These are phyloP conservation scores for Colletotrichum caudatum DNA, from an alignment of 2,329 filamentous ascomycete genomes.

Conservation along the genomic window DNA sequence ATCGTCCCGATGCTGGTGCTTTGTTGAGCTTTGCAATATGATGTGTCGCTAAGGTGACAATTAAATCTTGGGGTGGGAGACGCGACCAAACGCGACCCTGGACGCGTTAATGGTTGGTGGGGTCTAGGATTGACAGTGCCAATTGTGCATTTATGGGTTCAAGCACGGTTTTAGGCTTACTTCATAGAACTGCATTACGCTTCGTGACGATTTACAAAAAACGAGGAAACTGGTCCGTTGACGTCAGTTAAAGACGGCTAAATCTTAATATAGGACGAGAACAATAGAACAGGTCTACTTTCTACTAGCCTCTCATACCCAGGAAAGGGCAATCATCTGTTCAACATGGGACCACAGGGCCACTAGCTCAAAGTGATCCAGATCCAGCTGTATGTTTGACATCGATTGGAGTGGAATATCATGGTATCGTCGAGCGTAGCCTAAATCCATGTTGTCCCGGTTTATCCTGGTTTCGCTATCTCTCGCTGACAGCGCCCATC, in stretches of 20 bases:
- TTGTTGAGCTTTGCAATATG: not conserved
- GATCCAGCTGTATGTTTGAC: not conserved
- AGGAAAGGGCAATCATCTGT: not conserved
- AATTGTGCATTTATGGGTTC: fast-evolving
- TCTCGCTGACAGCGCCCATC: constrained; percentile 49
- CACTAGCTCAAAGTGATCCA: not conserved
- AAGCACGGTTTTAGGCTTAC: constrained; percentile 5
- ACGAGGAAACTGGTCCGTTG: not conserved
- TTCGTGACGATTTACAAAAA: not conserved
- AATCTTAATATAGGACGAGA: too few species aligned
- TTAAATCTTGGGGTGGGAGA: constrained; percentile 5
- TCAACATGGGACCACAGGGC: not conserved
- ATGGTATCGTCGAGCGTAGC: not conserved
- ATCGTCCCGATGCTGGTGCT: not conserved
- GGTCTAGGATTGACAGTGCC: constrained; percentile 7
- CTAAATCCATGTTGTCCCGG: not conserved
- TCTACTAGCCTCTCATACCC: too few species aligned
- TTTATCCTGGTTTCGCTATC: constrained; percentile 12
- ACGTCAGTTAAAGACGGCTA: not conserved
- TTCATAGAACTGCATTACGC: not conserved
- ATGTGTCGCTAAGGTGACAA: constrained; percentile 28
- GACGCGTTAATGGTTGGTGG: constrained; percentile 37
- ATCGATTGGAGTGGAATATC: not conserved
- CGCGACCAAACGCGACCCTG: constrained; percentile 38
- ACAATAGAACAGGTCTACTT: too few species aligned